Evolutionary conservation across 257 asterid species (phyloP).

Genomic region (Nicotiana knightiana): DNA sequence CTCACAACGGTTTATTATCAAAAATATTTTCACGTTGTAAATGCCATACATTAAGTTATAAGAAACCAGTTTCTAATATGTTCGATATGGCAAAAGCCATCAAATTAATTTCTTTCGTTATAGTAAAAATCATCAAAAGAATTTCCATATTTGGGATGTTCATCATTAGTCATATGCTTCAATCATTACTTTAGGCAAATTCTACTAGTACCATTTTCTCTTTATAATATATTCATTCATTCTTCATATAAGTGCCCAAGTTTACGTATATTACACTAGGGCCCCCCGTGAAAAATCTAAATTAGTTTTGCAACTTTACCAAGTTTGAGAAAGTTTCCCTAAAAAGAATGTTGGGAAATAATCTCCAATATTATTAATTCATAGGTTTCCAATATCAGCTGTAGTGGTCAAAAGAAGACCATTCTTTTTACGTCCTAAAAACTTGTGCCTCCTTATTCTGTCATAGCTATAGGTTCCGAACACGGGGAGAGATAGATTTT

Average conservation of each 20-base stretch:
- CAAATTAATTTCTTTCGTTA: background rate
- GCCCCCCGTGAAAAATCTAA: too few relatives aligned
- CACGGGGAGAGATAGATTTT: too few relatives aligned
- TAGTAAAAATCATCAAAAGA: background rate
- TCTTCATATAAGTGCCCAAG: too few relatives aligned
- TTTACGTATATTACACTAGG: too few relatives aligned
- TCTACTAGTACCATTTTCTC: too few relatives aligned
- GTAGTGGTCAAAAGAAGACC: background rate
- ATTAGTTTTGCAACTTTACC: background rate
- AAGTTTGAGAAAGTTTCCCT: background rate
- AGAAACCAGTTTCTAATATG: background rate
- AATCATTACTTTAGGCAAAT: background rate
- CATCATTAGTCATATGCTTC: constrained; percentile 9
- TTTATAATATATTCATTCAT: too few relatives aligned
- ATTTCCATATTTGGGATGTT: background rate
- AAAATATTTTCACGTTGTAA: background rate
- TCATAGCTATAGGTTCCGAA: background rate
- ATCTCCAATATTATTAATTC: background rate
- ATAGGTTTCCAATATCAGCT: background rate
- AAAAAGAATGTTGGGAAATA: background rate
- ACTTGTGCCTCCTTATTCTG: background rate
- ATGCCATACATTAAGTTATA: background rate
- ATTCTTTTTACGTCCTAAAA: background rate
- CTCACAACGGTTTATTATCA: rapidly evolving
- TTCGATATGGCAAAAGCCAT: background rate